phyloP scores from a whole-genome alignment of 306 rosid genomes.

The Sesbania bispinosa region DNA sequence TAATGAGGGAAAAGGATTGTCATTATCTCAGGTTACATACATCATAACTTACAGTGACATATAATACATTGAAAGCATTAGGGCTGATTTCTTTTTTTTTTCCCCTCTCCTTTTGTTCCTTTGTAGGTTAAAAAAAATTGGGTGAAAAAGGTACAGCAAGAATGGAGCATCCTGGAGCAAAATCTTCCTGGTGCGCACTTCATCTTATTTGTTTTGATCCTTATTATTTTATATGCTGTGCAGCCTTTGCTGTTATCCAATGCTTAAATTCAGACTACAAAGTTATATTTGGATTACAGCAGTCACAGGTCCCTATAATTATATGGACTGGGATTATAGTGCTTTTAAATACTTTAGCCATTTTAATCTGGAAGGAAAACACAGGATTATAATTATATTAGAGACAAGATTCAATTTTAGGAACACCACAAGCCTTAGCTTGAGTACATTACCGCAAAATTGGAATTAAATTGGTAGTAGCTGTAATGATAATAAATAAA shows the following conservation, averaged over 20 bases:
- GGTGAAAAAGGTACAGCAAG: conserved; percentile 88
- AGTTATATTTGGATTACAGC: background rate
- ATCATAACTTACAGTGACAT: background rate
- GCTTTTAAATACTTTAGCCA: too few species aligned
- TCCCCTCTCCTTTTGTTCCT: background rate
- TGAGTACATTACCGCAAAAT: background rate
- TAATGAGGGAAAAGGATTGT: conserved; percentile 41
- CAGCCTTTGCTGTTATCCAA: background rate
- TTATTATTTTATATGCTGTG: background rate
- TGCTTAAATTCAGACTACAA: background rate
- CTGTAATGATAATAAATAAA: background rate
- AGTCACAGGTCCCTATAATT: background rate
- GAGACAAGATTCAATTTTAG: too few species aligned
- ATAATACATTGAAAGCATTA: background rate
- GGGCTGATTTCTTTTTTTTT: conserved; percentile 24
- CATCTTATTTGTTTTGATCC: conserved; percentile 11
- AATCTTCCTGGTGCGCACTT: conserved; percentile 76
- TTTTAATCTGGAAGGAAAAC: too few species aligned
- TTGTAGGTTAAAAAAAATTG: conserved; percentile 65
- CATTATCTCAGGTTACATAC: conserved; percentile 67
- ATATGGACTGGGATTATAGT: background rate
- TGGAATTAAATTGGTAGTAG: background rate
- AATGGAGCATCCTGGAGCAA: conserved; percentile 85
- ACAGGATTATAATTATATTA: too few species aligned
- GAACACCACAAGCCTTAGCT: background rate